These are phyloP conservation scores for Clitopilus passeckerianus DNA, from an alignment of 768 basidiomycete genomes.

Conservation along the genomic window DNA sequence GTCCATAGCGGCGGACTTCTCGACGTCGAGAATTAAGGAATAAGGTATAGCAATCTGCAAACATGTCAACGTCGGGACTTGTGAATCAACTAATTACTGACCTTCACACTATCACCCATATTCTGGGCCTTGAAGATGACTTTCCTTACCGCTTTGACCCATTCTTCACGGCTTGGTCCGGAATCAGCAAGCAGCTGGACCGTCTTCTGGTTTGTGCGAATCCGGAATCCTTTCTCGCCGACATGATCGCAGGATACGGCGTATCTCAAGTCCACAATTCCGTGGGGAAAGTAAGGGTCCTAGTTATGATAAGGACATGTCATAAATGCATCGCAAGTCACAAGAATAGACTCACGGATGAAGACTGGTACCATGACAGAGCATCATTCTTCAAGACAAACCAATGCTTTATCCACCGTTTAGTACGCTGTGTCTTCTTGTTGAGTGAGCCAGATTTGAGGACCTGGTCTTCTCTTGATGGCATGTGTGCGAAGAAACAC, in stretches of 20 bases:
- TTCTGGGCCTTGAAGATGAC: conserved; percentile 96
- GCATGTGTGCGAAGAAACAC: conserved; percentile 97
- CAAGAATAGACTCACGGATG: conserved; percentile 53
- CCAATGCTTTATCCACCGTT: conserved; percentile 94
- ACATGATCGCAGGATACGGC: conserved; percentile 82
- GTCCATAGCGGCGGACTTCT: conserved; percentile 84
- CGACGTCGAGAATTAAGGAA: conserved; percentile 82
- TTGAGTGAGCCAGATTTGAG: conserved; percentile 88
- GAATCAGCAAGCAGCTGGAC: conserved; percentile 75
- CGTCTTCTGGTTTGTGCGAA: conserved; percentile 78
- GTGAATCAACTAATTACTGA: conserved; percentile 18
- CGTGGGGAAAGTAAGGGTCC: conserved; percentile 98
- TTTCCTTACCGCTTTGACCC: conserved; percentile 93
- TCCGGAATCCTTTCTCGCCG: conserved; percentile 73
- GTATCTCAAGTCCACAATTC: conserved; percentile 93
- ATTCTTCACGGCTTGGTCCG: conserved; percentile 81
- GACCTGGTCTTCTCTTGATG: conserved; percentile 86
- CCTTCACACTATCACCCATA: conserved; percentile 94
- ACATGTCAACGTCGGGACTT: not conserved
- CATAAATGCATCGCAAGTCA: not conserved
- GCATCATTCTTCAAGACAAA: conserved; percentile 95
- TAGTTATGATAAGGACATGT: conserved; percentile 20
- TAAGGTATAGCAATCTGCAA: conserved; percentile 88
- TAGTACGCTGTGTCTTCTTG: conserved; percentile 86
- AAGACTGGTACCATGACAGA: conserved; percentile 94